These are phyloP conservation scores for Aegilops bicornis DNA, from an alignment of 176 grass and related monocot species.

Conservation along the genomic window DNA sequence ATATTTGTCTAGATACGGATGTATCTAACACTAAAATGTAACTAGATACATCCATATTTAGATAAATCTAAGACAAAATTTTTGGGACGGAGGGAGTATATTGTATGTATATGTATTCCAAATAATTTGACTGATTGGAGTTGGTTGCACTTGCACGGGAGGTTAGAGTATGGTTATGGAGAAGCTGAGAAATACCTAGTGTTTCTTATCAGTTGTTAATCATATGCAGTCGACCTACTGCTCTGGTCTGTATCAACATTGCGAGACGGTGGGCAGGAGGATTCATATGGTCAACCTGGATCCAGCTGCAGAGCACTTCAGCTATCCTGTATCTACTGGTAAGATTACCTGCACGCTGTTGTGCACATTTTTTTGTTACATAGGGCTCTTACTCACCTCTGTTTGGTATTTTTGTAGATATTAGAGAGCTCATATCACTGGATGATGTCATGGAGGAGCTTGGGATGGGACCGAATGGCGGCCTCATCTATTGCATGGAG, in stretches of 20 bases:
- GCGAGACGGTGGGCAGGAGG: constrained; percentile 54
- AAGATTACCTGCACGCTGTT: background rate
- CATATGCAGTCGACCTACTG: constrained; percentile 83
- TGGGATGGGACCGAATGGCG: constrained; percentile 82
- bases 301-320: constrained; percentile 85
- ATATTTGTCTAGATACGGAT: no score
- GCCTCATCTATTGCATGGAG: constrained; percentile 99
- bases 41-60: no score
- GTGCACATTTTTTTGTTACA: background rate
- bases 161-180: background rate
- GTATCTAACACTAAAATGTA: no score
- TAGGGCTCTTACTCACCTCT: background rate
- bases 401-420: constrained; percentile 48
- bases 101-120: background rate
- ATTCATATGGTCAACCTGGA: constrained; percentile 95
- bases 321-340: constrained; percentile 84
- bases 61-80: no score
- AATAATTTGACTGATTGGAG: background rate
- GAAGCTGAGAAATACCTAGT: background rate
- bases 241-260: constrained; percentile 79
- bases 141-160: background rate
- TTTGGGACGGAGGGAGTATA: no score
- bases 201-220: constrained; percentile 16
- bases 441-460: constrained; percentile 99
- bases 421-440: constrained; percentile 90